A percentile compares a stretch with the other conserved stretches of the same genome.
Conservation (phyloP, 2,329 filamentous ascomycete genomes). For the Calonectria pauciramosa region DNA sequence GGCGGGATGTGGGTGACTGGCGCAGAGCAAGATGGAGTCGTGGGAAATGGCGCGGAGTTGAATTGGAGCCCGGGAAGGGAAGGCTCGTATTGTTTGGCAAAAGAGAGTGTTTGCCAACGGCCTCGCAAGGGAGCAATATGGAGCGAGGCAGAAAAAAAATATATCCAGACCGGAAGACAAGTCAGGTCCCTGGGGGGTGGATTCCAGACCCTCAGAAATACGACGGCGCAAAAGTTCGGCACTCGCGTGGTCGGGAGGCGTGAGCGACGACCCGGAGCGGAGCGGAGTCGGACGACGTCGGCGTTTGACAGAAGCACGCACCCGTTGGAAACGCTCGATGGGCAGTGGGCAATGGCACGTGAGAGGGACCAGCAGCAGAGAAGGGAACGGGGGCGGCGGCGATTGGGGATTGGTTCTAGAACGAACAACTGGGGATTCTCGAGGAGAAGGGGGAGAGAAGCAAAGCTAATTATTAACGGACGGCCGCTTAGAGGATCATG, state of each 20-base stretch:
- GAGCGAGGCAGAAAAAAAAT: background rate
- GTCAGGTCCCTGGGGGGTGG: background rate
- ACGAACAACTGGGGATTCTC: background rate
- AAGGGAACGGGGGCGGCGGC: background rate
- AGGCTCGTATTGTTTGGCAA: background rate
- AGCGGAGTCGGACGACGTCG: conserved; percentile 14
- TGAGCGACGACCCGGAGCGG: conserved; percentile 42
- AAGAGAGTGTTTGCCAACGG: background rate
- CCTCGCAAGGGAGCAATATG: background rate
- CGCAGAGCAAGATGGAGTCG: background rate
- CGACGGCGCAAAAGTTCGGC: background rate
- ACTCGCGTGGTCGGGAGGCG: conserved; percentile 19
- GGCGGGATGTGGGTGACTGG: background rate
- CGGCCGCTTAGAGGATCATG: conserved; percentile 27
- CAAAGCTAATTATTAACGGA: conserved; percentile 32
- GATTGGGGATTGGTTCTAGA: conserved; percentile 5
- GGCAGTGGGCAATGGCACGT: background rate
- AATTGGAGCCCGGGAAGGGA: background rate
- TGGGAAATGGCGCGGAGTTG: conserved; percentile 8
- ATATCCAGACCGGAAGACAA: background rate
- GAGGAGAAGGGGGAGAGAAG: conserved; percentile 9
- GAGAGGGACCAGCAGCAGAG: background rate
- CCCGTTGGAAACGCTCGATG: background rate
- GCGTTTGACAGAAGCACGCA: background rate
- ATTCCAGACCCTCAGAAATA: background rate